These are phyloP conservation scores for Craspedostauros australis DNA, from an alignment of 108 stramenopile species.

Conservation along the genomic window DNA sequence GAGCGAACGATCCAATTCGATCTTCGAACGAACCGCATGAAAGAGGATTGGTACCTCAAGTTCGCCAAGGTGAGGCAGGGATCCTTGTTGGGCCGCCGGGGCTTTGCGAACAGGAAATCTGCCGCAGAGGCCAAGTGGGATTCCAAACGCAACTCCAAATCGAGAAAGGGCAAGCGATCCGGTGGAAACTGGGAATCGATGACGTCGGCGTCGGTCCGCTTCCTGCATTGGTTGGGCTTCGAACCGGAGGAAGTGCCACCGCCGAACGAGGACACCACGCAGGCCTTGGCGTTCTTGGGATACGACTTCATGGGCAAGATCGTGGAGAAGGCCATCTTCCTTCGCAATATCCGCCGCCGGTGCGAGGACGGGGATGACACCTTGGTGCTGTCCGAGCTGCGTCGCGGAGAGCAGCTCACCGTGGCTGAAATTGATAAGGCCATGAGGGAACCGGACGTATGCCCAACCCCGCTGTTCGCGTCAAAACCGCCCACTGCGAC, in stretches of 20 bases:
- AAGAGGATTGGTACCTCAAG: conserved; percentile 51
- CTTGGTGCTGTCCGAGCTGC: conserved; percentile 37
- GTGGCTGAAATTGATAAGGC: conserved; percentile 45
- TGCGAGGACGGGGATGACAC: conserved; percentile 1
- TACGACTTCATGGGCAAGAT: conserved; percentile 79
- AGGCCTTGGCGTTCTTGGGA: conserved; percentile 72
- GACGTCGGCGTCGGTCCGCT: conserved; percentile 41
- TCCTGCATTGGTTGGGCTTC: conserved; percentile 82
- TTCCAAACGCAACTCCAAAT: conserved; percentile 2
- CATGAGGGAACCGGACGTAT: conserved; percentile 41
- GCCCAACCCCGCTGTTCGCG: conserved; percentile 40
- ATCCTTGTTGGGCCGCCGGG: conserved; percentile 46
- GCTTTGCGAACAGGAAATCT: background rate
- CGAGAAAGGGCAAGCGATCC: conserved; percentile 25
- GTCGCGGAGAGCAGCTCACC: conserved; percentile 42
- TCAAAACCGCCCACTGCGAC: background rate
- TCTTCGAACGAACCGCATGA: conserved; percentile 64
- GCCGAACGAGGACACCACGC: conserved; percentile 65
- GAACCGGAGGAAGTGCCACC: conserved; percentile 44
- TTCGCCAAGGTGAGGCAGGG: conserved; percentile 66
- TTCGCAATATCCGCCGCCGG: conserved; percentile 14
- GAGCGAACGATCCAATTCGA: conserved; percentile 70
- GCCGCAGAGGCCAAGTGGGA: conserved; percentile 47
- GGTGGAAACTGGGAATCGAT: conserved; percentile 48
- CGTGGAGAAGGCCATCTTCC: conserved; percentile 60